Base-by-base conservation (phyloP, 805 yeast species). In the Kodamaea kakaduensis region DNA sequence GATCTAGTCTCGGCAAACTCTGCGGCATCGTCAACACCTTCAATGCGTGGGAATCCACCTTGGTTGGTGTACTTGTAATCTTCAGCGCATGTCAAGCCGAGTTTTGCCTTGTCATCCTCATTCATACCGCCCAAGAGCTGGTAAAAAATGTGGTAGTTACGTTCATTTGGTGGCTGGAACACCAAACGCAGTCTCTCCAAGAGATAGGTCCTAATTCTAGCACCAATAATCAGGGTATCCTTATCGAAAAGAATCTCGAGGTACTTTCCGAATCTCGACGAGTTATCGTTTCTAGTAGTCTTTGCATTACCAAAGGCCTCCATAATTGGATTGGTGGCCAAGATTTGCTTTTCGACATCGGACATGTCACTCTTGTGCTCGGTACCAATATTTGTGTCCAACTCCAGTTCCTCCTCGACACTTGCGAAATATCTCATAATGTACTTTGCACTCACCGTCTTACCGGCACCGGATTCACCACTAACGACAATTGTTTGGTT, bases 391-490 rank as follows among this genome's bases (percentile, higher is more conserved):
- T 53, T 56, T 31, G 48, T 56, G 52, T 41, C 69, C 21, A 52
- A 44, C 31, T 56, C 63, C 5, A 52, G 48, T 5, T 59, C 67
- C 38, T 64, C 69, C 42, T 90, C 97, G 10, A 90, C 97, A 12
- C 95, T 81, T 3, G 97, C 97, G 59, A 90, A 89, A 61, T 89
- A 90, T 59, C 97, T 78, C 97, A 90, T 90, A 46, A 90, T 90
- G 60, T 85, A 90, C 58, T 90, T 90, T 25, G 98, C 98, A 44
- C 93, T 81, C 26, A 90, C 97, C 4, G 97, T 93, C 54, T 90
- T 93, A 60, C 98, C 98, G 18, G 98, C 97, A 61, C 98, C 98
- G 5, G 96, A 85, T 64, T 90, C 98, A 64, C 98, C 98, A 49
- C 89, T 79, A 12, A 90, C 97, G 12, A 90, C 96, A 44, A 90